A percentile compares a stretch with the other conserved stretches of the same genome.
Evolutionary conservation across 352 stramenopile species (phyloP).

Genomic region (Phytopythium vexans): DNA sequence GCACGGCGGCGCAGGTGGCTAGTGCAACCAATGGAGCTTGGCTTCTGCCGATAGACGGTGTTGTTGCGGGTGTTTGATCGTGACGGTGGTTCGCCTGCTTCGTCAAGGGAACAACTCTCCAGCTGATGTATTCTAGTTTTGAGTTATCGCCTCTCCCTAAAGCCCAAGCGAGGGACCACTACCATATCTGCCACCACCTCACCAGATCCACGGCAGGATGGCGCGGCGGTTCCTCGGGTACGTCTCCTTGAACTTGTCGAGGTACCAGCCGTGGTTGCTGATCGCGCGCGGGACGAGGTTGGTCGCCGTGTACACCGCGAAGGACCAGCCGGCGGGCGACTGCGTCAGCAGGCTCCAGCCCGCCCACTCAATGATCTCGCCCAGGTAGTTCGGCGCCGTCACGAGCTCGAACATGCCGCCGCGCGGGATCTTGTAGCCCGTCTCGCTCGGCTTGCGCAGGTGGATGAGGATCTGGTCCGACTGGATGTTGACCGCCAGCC

Average conservation of each 20-base stretch:
- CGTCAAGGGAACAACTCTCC: no score
- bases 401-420: constrained; percentile 67
- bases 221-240: constrained; percentile 33
- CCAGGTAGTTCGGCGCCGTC: constrained; percentile 76
- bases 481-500: constrained; percentile 60
- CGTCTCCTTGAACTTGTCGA: constrained; percentile 45
- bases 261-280: constrained; percentile 55
- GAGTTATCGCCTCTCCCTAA: no score
- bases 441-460: constrained; percentile 54
- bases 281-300: constrained; percentile 47
- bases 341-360: constrained; percentile 59
- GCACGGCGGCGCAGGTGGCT: no score
- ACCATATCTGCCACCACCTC: not conserved
- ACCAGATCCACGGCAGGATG: constrained; percentile 42
- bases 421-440: constrained; percentile 51
- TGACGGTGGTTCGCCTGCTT: no score
- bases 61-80: no score
- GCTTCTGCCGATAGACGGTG: no score
- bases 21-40: no score
- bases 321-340: constrained; percentile 48
- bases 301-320: constrained; percentile 44
- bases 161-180: not conserved
- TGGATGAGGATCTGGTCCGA: constrained; percentile 68
- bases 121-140: no score
- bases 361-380: constrained; percentile 71